A percentile compares a stretch with the other conserved stretches of the same genome.
These are phyloP conservation scores for Streptanthus diversifolius DNA, from an alignment of 345 rosid genomes.

Conservation along the genomic window DNA sequence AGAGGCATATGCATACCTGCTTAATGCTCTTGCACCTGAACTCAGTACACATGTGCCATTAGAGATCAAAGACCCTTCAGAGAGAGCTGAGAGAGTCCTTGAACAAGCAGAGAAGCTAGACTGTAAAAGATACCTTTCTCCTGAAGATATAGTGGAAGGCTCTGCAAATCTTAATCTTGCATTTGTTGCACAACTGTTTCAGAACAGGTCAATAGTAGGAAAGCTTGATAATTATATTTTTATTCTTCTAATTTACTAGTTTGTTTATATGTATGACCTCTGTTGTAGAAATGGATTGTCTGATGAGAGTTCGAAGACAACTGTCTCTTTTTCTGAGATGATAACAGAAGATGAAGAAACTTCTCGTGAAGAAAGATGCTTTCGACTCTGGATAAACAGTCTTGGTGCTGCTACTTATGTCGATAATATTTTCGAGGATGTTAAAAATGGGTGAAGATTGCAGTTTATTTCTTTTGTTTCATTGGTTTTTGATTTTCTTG, in stretches of 20 bases:
- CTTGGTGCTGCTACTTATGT: slow-evolving; percentile 78
- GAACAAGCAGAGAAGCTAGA: slow-evolving; percentile 94
- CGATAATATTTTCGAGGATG: slow-evolving; percentile 87
- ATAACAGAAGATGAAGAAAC: slow-evolving; percentile 94
- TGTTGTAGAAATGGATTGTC: slow-evolving; percentile 83
- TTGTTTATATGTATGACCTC: neutral
- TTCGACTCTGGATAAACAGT: slow-evolving; percentile 97
- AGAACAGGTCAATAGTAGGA: slow-evolving; percentile 52
- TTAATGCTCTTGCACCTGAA: slow-evolving; percentile 93
- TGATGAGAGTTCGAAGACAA: slow-evolving; percentile 48
- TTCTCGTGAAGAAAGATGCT: slow-evolving; percentile 97
- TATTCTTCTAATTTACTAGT: slow-evolving; percentile 5
- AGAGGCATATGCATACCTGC: slow-evolving; percentile 92
- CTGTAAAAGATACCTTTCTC: slow-evolving; percentile 80
- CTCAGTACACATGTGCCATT: slow-evolving; percentile 48
- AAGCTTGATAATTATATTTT: neutral
- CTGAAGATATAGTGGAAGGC: slow-evolving; percentile 92
- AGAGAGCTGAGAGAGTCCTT: slow-evolving; percentile 78
- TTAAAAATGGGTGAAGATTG: slow-evolving; percentile 60
- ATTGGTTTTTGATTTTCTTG: neutral
- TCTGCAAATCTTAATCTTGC: slow-evolving; percentile 96
- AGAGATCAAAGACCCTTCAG: slow-evolving; percentile 55
- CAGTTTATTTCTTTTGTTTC: too few relatives aligned
- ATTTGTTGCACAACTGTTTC: slow-evolving; percentile 96
- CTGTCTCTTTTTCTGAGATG: slow-evolving; percentile 78